A percentile compares a stretch with the other conserved stretches of the same genome.
Evolutionary conservation across 768 basidiomycete species (phyloP).

Genomic region (Tylopilus felleus): DNA sequence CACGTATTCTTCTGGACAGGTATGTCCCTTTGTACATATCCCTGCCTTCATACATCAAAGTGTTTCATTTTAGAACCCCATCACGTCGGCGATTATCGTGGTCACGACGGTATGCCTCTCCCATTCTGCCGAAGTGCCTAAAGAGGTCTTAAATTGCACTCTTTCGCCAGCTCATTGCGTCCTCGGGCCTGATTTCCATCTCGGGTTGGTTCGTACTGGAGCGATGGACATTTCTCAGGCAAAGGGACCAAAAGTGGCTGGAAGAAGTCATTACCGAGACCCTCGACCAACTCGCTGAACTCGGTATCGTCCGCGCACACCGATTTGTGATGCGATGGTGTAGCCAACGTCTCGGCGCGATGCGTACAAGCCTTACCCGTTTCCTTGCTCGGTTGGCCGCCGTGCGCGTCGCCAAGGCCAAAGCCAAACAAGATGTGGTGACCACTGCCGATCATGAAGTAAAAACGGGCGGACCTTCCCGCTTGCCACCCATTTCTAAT

Average conservation of each 20-base stretch:
- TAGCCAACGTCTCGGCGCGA: constrained; percentile 7
- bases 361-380: constrained; percentile 6
- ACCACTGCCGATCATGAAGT: not conserved
- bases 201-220: constrained; percentile 51
- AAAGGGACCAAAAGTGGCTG: constrained; percentile 47
- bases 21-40: constrained; percentile 22
- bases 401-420: not conserved
- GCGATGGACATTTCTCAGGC: constrained; percentile 41
- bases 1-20: constrained; percentile 69
- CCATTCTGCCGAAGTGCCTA: not conserved
- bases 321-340: constrained; percentile 25
- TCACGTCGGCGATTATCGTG: constrained; percentile 69
- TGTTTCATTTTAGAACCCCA: constrained; percentile 38
- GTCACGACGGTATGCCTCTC: constrained; percentile 51
- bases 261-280: constrained; percentile 34
- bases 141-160: not conserved
- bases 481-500: constrained; percentile 2
- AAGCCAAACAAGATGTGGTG: not conserved
- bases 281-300: constrained; percentile 19
- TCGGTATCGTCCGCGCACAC: constrained; percentile 25
- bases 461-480: not conserved
- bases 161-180: constrained; percentile 28
- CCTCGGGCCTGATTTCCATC: constrained; percentile 43
- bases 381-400: constrained; percentile 12
- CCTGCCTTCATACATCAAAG: not conserved